A percentile compares a stretch with the other conserved stretches of the same genome.
These are phyloP conservation scores for Aphanomyces stellatus DNA, from an alignment of 352 stramenopile species.

Conservation along the genomic window DNA sequence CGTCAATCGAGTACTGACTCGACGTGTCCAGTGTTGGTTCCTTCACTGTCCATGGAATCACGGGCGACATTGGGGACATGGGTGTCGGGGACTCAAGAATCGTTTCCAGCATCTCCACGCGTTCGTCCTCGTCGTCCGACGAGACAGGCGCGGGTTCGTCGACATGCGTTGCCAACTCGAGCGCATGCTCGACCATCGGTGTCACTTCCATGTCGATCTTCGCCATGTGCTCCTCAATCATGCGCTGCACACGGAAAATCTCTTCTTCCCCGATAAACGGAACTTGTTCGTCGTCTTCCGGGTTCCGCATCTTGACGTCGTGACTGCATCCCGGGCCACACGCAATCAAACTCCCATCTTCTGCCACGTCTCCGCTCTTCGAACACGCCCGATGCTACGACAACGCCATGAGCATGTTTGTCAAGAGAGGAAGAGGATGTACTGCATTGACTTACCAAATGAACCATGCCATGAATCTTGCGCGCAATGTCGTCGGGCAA, in stretches of 20 bases:
- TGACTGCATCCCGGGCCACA: conserved; percentile 13
- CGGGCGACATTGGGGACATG: not conserved
- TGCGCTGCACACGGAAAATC: not conserved
- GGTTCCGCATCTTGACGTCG: not conserved
- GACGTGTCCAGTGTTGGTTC: not conserved
- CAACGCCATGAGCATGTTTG: not conserved
- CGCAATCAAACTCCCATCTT: conserved; percentile 7
- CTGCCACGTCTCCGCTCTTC: conserved; percentile 1
- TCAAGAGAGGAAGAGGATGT: too few species aligned
- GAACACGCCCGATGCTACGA: conserved; percentile 17
- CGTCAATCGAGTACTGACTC: conserved; percentile 15
- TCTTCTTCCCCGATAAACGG: not conserved
- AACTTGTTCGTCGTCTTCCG: not conserved
- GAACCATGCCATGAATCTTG: conserved; percentile 21
- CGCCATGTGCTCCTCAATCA: conserved; percentile 5
- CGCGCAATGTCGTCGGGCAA: conserved; percentile 15
- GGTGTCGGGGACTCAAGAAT: not conserved
- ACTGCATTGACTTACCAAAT: conserved; percentile 15
- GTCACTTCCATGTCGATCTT: conserved; percentile 9
- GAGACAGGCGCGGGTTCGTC: not conserved
- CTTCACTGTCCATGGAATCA: not conserved
- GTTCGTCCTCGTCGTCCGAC: not conserved
- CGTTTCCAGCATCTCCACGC: not conserved
- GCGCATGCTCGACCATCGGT: not conserved
- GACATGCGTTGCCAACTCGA: not conserved